A percentile compares a stretch with the other conserved stretches of the same genome.
These are phyloP conservation scores for Spizellomyces sp. DNA, from an alignment of 192 early-diverging fungal genomes.

Conservation along the genomic window DNA sequence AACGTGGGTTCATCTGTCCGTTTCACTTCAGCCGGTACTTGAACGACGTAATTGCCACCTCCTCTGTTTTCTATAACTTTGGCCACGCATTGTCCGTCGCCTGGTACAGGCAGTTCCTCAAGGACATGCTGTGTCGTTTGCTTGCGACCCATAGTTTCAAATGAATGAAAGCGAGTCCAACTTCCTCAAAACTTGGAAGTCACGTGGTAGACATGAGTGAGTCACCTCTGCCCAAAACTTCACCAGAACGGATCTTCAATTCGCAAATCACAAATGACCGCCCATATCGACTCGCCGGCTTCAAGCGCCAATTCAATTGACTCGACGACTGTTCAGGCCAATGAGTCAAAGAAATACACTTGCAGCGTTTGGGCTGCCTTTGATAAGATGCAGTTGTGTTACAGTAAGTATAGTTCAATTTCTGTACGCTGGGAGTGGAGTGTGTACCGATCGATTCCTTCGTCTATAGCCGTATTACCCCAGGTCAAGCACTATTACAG, in stretches of 20 bases:
- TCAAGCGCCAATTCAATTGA: no score
- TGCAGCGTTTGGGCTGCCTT: slow-evolving; percentile 44
- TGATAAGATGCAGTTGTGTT: slow-evolving; percentile 47
- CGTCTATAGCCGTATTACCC: slow-evolving; percentile 35
- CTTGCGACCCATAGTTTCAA: slow-evolving; percentile 11
- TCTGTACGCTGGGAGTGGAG: not conserved
- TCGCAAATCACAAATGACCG: no score
- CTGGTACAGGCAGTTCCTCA: slow-evolving; percentile 4
- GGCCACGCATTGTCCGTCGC: slow-evolving; percentile 7
- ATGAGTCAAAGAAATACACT: slow-evolving; percentile 17
- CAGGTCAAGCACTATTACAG: slow-evolving; percentile 56
- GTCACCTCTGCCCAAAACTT: no score
- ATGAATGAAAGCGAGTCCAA: no score
- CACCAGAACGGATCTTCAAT: no score
- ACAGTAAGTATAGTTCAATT: slow-evolving; percentile 27
- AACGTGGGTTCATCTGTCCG: slow-evolving; percentile 29
- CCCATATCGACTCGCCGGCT: no score
- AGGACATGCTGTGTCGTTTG: slow-evolving; percentile 15
- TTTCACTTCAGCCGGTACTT: not conserved
- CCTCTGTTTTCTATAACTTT: slow-evolving; percentile 22
- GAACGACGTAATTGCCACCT: slow-evolving; percentile 8
- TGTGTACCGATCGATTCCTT: not conserved
- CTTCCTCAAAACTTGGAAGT: no score
- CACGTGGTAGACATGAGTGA: no score
- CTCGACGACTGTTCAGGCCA: no score